phyloP scores from a whole-genome alignment of 305 asterid genomes.

The Fraxinus baroniana region DNA sequence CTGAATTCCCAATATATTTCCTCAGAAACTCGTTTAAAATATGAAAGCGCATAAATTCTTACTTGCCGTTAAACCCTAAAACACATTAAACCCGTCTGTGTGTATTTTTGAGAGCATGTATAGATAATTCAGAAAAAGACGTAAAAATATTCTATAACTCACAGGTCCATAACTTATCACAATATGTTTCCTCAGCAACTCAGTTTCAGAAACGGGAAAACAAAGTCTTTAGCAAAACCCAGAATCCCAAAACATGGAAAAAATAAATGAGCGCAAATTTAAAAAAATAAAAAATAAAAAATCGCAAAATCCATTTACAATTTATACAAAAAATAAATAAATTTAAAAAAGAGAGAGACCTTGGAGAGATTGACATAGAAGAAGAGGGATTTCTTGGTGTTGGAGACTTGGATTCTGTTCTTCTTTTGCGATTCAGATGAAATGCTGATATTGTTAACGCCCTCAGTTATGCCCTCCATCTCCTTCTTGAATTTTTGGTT shows the following conservation, averaged over 20 bases:
- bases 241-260: background rate
- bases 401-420: constrained; percentile 33
- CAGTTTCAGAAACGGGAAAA: background rate
- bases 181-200: background rate
- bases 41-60: background rate
- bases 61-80: background rate
- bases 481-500: background rate
- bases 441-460: background rate
- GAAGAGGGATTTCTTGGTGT: constrained; percentile 37
- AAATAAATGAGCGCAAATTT: background rate
- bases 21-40: background rate
- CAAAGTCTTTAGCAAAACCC: background rate
- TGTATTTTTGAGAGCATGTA: background rate
- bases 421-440: constrained; percentile 11
- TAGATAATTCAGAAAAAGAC: background rate
- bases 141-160: background rate
- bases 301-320: background rate
- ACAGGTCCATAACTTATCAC: background rate
- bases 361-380: constrained; percentile 37
- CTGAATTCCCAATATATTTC: background rate
- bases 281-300: background rate
- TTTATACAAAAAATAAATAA: background rate
- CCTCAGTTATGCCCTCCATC: constrained; percentile 19
- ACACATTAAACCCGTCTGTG: background rate
- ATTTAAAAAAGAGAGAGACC: constrained; percentile 8